phyloP scores from a whole-genome alignment of 306 rosid species.

The Oemleria cerasiformis region DNA sequence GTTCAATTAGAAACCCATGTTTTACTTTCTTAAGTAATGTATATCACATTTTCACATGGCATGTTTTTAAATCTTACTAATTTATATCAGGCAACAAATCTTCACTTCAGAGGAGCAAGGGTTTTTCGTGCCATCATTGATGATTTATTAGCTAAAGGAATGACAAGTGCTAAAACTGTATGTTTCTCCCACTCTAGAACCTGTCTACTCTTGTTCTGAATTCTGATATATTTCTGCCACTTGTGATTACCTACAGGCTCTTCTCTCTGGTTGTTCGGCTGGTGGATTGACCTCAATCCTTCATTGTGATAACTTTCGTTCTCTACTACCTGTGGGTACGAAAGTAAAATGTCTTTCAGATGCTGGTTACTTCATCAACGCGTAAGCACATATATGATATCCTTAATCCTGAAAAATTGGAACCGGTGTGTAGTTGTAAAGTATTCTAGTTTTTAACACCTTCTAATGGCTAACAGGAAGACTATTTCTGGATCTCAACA shows the following conservation, averaged over 20 bases:
- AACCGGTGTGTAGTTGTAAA: not conserved
- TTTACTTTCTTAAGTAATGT: not conserved
- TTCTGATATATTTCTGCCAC: slow-evolving; percentile 18
- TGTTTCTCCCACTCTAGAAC: not conserved
- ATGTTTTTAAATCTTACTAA: not conserved
- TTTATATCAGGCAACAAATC: slow-evolving; percentile 58
- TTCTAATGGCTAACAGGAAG: slow-evolving; percentile 49
- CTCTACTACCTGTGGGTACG: slow-evolving; percentile 55
- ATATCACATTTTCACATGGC: not conserved
- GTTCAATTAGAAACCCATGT: slow-evolving; percentile 3
- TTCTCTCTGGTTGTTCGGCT: slow-evolving; percentile 95
- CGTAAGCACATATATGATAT: slow-evolving; percentile 38
- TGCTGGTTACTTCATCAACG: slow-evolving; percentile 87
- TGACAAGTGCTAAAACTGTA: slow-evolving; percentile 83
- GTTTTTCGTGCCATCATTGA: slow-evolving; percentile 63
- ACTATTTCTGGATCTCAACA: slow-evolving; percentile 74
- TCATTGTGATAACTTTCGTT: slow-evolving; percentile 76
- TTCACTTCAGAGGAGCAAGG: slow-evolving; percentile 92
- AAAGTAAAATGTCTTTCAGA: slow-evolving; percentile 87
- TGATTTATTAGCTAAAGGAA: slow-evolving; percentile 79
- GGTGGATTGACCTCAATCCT: slow-evolving; percentile 87
- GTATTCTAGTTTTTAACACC: slow-evolving; percentile 1
- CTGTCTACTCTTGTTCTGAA: slow-evolving; percentile 3
- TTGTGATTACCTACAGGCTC: slow-evolving; percentile 50
- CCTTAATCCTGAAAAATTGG: not conserved